Percentiles rank a stretch among this genome's conserved stretches.
Evolutionary conservation across 2,329 filamentous ascomycete genomes (phyloP).

Genomic region (Colletotrichum salicis): DNA sequence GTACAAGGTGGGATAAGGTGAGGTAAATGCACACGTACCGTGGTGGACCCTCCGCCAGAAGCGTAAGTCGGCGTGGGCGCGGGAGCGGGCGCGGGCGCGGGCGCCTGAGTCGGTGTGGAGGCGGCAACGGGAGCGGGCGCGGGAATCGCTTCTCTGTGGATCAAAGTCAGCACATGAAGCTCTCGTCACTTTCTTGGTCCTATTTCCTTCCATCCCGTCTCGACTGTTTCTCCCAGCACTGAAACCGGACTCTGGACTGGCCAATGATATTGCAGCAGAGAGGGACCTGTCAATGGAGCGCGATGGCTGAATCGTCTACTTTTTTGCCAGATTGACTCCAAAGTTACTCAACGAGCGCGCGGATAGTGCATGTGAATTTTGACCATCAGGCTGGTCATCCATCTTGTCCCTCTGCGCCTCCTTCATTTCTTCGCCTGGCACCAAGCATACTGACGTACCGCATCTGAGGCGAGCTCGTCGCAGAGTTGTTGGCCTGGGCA

Average conservation of each 20-base stretch:
- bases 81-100: constrained; percentile 15
- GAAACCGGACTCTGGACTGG: background rate
- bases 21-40: constrained; percentile 17
- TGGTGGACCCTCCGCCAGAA: constrained; percentile 25
- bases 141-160: constrained; percentile 31
- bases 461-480: constrained; percentile 55
- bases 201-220: background rate
- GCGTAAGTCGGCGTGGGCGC: constrained; percentile 29
- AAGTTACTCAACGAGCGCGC: background rate
- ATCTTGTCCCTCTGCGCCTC: background rate
- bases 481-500: constrained; percentile 52
- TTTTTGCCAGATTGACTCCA: background rate
- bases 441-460: constrained; percentile 52
- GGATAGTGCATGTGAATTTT: background rate
- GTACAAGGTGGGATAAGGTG: constrained; percentile 8
- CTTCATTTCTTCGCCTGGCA: background rate
- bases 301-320: background rate
- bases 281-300: background rate
- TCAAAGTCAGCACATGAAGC: constrained; percentile 21
- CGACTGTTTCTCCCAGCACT: background rate
- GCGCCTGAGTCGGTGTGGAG: constrained; percentile 19
- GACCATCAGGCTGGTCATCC: background rate
- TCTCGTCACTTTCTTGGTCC: constrained; percentile 13
- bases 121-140: constrained; percentile 18
- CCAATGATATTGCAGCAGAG: background rate